phyloP scores from a whole-genome alignment of 2,329 filamentous ascomycete species.

The Elsinoe necatrix region DNA sequence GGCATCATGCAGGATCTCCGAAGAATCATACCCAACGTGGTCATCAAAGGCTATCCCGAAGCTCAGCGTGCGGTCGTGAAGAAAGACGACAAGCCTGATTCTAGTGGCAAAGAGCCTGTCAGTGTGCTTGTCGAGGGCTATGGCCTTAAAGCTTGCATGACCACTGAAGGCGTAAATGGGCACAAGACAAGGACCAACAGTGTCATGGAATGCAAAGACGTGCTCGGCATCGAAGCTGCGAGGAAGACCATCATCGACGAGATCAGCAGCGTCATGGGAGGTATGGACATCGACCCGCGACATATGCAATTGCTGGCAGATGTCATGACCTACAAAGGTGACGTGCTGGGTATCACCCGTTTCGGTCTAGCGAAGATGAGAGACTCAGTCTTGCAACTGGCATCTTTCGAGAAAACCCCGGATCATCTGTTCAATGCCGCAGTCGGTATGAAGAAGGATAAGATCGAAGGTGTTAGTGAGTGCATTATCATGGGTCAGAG shows the following conservation, averaged over 20 bases:
- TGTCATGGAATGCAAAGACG: conserved; percentile 78
- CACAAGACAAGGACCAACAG: conserved; percentile 69
- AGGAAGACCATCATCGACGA: conserved; percentile 80
- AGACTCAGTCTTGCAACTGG: conserved; percentile 85
- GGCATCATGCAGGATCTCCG: conserved; percentile 78
- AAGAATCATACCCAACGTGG: conserved; percentile 69
- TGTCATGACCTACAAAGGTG: conserved; percentile 98
- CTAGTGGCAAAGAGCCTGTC: conserved; percentile 51
- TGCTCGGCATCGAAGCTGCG: conserved; percentile 92
- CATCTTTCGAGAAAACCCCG: conserved; percentile 95
- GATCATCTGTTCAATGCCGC: conserved; percentile 96
- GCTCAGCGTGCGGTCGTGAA: conserved; percentile 83
- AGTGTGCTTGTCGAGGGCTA: conserved; percentile 81
- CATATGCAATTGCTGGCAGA: conserved; percentile 97
- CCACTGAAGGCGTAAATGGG: conserved; percentile 81
- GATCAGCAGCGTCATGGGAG: conserved; percentile 80
- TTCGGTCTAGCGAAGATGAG: conserved; percentile 96
- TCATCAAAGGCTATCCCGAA: conserved; percentile 82
- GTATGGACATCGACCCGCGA: conserved; percentile 92
- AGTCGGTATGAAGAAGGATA: conserved; percentile 81
- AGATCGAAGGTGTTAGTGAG: conserved; percentile 87
- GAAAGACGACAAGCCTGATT: conserved; percentile 59
- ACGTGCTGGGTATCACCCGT: conserved; percentile 90
- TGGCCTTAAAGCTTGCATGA: conserved; percentile 82
- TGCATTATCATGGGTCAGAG: conserved; percentile 98